phyloP scores from a whole-genome alignment of 306 rosid species.

The Pterocarpus macrocarpus region DNA sequence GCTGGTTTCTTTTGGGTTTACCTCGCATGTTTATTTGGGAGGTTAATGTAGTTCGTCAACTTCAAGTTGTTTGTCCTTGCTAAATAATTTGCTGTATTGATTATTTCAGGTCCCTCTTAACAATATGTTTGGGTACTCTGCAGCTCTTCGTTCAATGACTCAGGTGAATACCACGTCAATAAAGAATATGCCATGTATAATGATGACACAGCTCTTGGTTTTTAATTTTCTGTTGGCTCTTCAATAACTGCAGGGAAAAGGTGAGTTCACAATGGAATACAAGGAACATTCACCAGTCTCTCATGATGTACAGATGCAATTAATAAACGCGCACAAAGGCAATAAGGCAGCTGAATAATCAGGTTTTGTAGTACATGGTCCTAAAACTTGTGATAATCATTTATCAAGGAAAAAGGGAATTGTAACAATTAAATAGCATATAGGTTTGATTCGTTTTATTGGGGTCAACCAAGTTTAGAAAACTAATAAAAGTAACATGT shows the following conservation, averaged over 20 bases:
- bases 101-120: constrained; percentile 86
- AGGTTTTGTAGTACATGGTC: constrained; percentile 32
- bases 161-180: constrained; percentile 60
- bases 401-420: constrained; percentile 31
- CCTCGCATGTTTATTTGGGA: background rate
- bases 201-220: background rate
- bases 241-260: constrained; percentile 80
- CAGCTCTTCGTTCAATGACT: constrained; percentile 94
- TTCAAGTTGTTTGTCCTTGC: constrained; percentile 15
- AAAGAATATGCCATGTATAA: constrained; percentile 5
- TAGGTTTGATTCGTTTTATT: constrained; percentile 39
- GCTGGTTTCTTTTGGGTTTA: constrained; percentile 17
- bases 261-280: constrained; percentile 99
- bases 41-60: background rate
- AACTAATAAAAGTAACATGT: constrained; percentile 43
- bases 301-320: constrained; percentile 83
- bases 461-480: constrained; percentile 60
- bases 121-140: constrained; percentile 97
- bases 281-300: constrained; percentile 89
- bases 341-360: constrained; percentile 64
- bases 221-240: background rate
- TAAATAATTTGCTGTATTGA: constrained; percentile 35
- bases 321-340: constrained; percentile 79
- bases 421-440: constrained; percentile 45
- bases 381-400: constrained; percentile 31